Evolutionary conservation across 1,284 basidiomycete genomes (phyloP), one percentile per base, ranked within the genome.

Genomic region (Cronartium quercuum): DNA sequence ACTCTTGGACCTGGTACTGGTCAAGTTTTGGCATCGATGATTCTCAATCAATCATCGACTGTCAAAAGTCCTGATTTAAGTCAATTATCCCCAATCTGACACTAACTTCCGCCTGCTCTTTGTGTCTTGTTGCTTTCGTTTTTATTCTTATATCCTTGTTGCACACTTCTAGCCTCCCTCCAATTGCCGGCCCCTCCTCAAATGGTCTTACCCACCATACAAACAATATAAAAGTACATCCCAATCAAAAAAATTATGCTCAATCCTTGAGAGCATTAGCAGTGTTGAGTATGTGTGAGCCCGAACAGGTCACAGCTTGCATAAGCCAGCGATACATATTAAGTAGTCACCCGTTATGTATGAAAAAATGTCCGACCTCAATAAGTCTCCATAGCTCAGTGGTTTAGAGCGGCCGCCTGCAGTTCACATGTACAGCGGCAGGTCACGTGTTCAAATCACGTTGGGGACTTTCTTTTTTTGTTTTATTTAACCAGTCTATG

Each of bases 361-460:
- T n/a, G n/a, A n/a, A n/a, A n/a, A n/a, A n/a, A n/a, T n/a, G n/a
- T n/a, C n/a, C n/a, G n/a, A n/a, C n/a, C n/a, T 60, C 57, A 60
- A 13, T 10, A 12, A 24, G 70, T 73, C 70, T 73, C 38, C 70
- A 73, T 73, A 73, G 70, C 70, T 73, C 70, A 73, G 70, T 62
- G 70, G 70, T 73, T 73, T 65, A 73, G 70, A 73, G 70, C 70
- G 70, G 70, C 70, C 70, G 70, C 70, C 70, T 73, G 70, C 70
- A 73, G 70, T 40, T 15, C 6, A 51, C 57, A 60, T n/a, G n/a
- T 63, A 73, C 10, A 73, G 70, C 70, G 70, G 70, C 70, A 73
- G 70, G 70, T 73, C 70, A 66, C 70, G 70, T 73, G 70, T 73
- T 73, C 70, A 73, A 73, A 73, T 73, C 70, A 73, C 70, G 70